These are phyloP conservation scores for Lepidium campestre DNA, from an alignment of 441 rosid species.

Conservation along the genomic window DNA sequence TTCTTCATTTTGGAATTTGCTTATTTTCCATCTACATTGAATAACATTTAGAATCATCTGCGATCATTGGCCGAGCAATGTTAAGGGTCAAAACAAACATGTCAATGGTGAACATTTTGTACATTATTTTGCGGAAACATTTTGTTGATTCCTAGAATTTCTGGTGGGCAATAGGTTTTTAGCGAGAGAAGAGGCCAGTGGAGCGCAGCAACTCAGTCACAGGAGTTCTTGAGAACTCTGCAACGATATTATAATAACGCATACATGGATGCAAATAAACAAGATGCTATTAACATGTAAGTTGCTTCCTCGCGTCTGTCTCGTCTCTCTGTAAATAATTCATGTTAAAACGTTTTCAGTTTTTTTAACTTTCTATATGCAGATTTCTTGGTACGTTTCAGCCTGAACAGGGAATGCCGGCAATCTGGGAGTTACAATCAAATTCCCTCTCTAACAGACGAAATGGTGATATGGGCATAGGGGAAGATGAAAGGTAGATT, in stretches of 20 bases:
- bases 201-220: constrained; percentile 99
- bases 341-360: background rate
- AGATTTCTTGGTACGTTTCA: constrained; percentile 94
- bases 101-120: background rate
- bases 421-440: constrained; percentile 84
- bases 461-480: constrained; percentile 53
- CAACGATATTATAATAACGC: constrained; percentile 97
- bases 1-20: background rate
- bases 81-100: background rate
- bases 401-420: constrained; percentile 75
- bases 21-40: background rate
- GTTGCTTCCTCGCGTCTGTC: constrained; percentile 24
- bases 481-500: constrained; percentile 65
- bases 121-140: background rate
- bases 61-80: background rate
- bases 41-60: background rate
- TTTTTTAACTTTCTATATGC: constrained; percentile 21
- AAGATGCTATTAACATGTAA: constrained; percentile 95
- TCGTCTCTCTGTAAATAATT: background rate
- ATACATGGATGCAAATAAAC: constrained; percentile 95
- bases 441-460: constrained; percentile 53
- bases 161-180: constrained; percentile 56
- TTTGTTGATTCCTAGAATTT: background rate
- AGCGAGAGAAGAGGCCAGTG: constrained; percentile 97
- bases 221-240: constrained; percentile 96